A percentile compares a stretch with the other conserved stretches of the same genome.
Evolutionary conservation across 106 monocot genomes (phyloP).

Genomic region (Platanthera zijinensis): DNA sequence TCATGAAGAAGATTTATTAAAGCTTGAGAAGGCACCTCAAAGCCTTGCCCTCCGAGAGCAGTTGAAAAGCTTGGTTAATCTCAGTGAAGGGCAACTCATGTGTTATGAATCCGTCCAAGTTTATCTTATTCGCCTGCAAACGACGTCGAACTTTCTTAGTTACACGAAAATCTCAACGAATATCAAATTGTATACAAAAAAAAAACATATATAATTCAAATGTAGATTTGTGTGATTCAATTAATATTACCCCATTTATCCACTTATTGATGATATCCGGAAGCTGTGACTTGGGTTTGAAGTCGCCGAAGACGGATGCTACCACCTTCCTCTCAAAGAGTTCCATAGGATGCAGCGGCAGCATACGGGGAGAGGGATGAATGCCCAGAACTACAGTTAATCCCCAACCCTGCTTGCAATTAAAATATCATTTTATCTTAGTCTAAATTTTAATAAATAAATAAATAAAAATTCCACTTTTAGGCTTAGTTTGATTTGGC

Average conservation of each 20-base stretch:
- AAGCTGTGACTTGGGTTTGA: conserved; percentile 75
- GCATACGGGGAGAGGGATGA: conserved; percentile 38
- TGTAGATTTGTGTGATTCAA: neutral
- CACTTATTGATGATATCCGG: conserved; percentile 43
- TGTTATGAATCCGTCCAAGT: conserved; percentile 79
- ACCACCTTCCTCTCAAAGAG: conserved; percentile 53
- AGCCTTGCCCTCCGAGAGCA: conserved; percentile 67
- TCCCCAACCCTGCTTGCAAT: conserved; percentile 59
- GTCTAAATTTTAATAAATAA: no score
- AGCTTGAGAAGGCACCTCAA: conserved; percentile 69
- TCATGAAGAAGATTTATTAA: conserved; percentile 14
- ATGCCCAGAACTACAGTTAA: conserved; percentile 61
- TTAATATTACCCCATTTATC: conserved; percentile 32
- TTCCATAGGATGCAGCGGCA: conserved; percentile 85
- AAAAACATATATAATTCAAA: neutral
- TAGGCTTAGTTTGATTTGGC: no score
- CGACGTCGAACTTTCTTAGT: neutral
- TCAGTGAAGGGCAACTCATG: conserved; percentile 79
- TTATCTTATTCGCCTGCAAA: conserved; percentile 53
- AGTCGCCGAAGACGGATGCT: conserved; percentile 53
- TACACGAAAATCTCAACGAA: neutral
- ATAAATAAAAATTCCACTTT: no score
- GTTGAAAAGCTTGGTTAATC: conserved; percentile 64
- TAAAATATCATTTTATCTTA: no score
- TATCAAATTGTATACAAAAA: neutral